Base-by-base conservation (phyloP, 2,329 filamentous ascomycete species). In the Hawksworthiomyces lignivorus region DNA sequence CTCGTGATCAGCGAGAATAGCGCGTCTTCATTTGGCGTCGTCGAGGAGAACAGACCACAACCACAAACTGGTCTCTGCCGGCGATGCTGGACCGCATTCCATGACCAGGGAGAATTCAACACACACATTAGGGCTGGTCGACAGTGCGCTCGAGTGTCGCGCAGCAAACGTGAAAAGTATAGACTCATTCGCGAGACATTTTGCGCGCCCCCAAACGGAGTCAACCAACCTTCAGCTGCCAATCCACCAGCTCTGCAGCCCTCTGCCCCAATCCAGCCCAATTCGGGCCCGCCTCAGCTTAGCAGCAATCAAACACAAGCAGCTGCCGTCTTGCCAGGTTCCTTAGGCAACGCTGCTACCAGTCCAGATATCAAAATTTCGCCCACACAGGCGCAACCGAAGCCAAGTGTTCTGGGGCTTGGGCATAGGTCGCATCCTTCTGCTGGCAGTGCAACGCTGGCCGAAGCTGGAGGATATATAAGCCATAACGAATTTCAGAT, bases 61-160 rank as follows among this genome's bases (percentile, higher is more conserved):
- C 56, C 52, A 3, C 49, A 48, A 20, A 53, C 53, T 9, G 59
- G 57, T 2, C 45, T 62, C 22, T 62, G 60, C 47, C 53, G 55
- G 29, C 52, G 43, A 20, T 62, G 60, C 48, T 62, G 59, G 59
- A 42, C 40, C 17, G 24, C 50, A 1, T 62, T 59, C 27, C n/a
- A 17, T 19, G 45, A 56, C 24, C 48, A 47, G 22, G 38, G 41
- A 1, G 39, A 39, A 4, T 61, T 62, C 36, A 47, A 53, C 2
- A 26, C n/a, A 8, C 59, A 62, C 43, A 22, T 55, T 15, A 44
- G 37, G 4, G 21, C 8, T 5, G 19, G 18, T 3, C 27, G 7
- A 18, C 17, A 37, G 4, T 59, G 58, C 38, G 41, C 48, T 9
- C 54, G 51, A 26, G 52, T 51, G 4, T 57, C 54, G 14, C 56